Conservation (phyloP, 1,284 basidiomycete species). For the Neolentinus lepideus region DNA sequence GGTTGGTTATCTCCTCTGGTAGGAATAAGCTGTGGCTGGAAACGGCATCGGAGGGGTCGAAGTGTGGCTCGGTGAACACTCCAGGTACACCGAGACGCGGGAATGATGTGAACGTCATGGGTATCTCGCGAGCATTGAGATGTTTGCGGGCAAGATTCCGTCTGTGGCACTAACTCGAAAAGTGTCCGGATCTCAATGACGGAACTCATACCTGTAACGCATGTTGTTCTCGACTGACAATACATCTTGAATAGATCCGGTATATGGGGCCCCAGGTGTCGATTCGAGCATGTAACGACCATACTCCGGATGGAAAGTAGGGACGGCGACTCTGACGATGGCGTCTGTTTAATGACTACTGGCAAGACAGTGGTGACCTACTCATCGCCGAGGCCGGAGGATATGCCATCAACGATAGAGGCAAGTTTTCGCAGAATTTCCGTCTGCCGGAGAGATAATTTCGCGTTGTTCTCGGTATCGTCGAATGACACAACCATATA, state of each 20-base stretch:
- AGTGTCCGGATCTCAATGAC: neutral
- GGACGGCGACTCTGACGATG: constrained; percentile 56
- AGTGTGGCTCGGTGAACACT: constrained; percentile 89
- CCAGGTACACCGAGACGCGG: constrained; percentile 87
- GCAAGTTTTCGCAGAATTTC: constrained; percentile 88
- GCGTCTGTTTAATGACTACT: constrained; percentile 7
- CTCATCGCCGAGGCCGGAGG: constrained; percentile 52
- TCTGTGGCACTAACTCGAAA: constrained; percentile 31
- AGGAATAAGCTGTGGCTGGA: constrained; percentile 92
- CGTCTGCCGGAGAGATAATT: constrained; percentile 86
- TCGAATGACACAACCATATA: constrained; percentile 94
- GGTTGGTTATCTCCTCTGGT: constrained; percentile 94
- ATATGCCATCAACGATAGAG: constrained; percentile 61
- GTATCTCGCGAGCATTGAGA: constrained; percentile 82
- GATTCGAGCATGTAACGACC: constrained; percentile 99
- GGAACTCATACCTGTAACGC: constrained; percentile 63
- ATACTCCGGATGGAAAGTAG: constrained; percentile 98
- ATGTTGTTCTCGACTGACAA: constrained; percentile 92
- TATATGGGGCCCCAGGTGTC: constrained; percentile 93
- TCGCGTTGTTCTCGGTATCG: constrained; percentile 72
- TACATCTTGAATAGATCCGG: constrained; percentile 79
- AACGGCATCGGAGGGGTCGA: constrained; percentile 63
- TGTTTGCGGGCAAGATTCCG: constrained; percentile 82
- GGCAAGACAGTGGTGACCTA: constrained; percentile 25
- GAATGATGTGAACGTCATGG: constrained; percentile 93